A percentile compares a stretch with the other conserved stretches of the same genome.
Conservation (phyloP, 2,329 filamentous ascomycete genomes). For the Plenodomus tracheiphilus region DNA sequence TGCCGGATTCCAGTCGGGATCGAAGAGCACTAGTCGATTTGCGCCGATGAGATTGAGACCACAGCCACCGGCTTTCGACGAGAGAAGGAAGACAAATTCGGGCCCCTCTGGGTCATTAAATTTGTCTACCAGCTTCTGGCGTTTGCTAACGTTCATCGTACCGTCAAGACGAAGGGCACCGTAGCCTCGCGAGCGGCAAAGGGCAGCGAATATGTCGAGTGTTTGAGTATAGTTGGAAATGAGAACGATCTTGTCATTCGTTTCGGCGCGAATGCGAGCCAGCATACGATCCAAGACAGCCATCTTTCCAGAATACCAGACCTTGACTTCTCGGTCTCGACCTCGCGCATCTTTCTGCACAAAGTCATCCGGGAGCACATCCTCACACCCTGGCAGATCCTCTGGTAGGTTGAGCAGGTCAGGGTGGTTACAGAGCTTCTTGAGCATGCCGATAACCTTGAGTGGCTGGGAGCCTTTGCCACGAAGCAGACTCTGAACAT, state of each 20-base stretch:
- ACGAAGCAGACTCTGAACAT: conserved; percentile 86
- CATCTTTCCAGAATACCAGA: conserved; percentile 99
- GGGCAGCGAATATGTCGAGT: conserved; percentile 86
- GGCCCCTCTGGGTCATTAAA: conserved; percentile 92
- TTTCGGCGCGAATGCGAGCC: conserved; percentile 89
- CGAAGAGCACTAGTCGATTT: conserved; percentile 92
- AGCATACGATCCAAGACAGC: conserved; percentile 97
- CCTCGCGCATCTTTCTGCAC: conserved; percentile 85
- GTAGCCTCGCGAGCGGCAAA: conserved; percentile 84
- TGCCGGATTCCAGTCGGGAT: conserved; percentile 94
- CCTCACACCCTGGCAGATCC: conserved; percentile 85
- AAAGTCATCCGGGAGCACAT: conserved; percentile 81
- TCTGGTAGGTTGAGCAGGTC: conserved; percentile 82
- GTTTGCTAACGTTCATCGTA: conserved; percentile 96
- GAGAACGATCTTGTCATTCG: conserved; percentile 98
- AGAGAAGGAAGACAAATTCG: conserved; percentile 95
- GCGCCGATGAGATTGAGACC: conserved; percentile 94
- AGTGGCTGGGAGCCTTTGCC: conserved; percentile 95
- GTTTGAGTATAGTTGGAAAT: conserved; percentile 99
- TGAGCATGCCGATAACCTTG: conserved; percentile 94
- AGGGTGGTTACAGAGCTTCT: conserved; percentile 98
- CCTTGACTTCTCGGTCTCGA: conserved; percentile 86
- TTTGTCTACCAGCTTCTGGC: conserved; percentile 94
- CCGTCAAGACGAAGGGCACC: conserved; percentile 89
- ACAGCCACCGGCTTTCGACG: conserved; percentile 94